Conservation (phyloP, 2,329 filamentous ascomycete genomes). For the Colletotrichum siamense region DNA sequence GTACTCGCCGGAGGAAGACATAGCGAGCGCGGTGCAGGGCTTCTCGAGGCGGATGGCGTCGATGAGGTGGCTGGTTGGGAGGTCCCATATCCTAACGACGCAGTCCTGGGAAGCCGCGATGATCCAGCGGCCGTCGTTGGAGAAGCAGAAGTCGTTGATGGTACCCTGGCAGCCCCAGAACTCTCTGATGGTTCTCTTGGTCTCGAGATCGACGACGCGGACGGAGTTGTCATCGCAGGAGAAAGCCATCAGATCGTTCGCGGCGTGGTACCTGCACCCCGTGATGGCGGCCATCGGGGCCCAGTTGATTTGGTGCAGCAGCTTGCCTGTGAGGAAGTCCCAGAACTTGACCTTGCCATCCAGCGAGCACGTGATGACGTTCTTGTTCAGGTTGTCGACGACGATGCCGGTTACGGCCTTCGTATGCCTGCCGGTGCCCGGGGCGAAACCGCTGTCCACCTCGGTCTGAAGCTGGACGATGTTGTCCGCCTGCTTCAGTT, state of each 20-base stretch:
- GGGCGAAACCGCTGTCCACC: constrained; percentile 45
- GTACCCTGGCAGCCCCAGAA: constrained; percentile 80
- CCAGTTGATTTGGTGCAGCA: constrained; percentile 85
- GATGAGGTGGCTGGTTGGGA: constrained; percentile 93
- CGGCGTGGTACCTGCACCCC: constrained; percentile 79
- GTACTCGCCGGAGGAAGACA: constrained; percentile 90
- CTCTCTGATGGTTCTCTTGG: constrained; percentile 88
- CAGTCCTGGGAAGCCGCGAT: constrained; percentile 85
- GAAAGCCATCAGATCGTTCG: constrained; percentile 85
- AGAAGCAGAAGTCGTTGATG: constrained; percentile 87
- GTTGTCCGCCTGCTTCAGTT: constrained; percentile 63
- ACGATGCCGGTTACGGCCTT: constrained; percentile 84
- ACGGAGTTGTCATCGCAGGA: constrained; percentile 89
- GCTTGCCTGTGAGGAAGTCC: constrained; percentile 85
- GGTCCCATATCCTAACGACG: constrained; percentile 87
- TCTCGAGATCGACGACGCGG: constrained; percentile 88
- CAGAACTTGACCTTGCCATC: constrained; percentile 98
- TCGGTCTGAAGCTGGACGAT: constrained; percentile 60
- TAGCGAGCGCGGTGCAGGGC: constrained; percentile 83
- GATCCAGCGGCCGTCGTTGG: constrained; percentile 92
- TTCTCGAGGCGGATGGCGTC: constrained; percentile 84
- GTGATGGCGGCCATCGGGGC: constrained; percentile 77
- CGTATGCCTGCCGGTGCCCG: constrained; percentile 75
- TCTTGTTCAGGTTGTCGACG: constrained; percentile 88
- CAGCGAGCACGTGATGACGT: constrained; percentile 82